Percentiles rank a stretch among this genome's conserved stretches.
Conservation (phyloP, 2,329 filamentous ascomycete species). For the Microcyclosporella mali region DNA sequence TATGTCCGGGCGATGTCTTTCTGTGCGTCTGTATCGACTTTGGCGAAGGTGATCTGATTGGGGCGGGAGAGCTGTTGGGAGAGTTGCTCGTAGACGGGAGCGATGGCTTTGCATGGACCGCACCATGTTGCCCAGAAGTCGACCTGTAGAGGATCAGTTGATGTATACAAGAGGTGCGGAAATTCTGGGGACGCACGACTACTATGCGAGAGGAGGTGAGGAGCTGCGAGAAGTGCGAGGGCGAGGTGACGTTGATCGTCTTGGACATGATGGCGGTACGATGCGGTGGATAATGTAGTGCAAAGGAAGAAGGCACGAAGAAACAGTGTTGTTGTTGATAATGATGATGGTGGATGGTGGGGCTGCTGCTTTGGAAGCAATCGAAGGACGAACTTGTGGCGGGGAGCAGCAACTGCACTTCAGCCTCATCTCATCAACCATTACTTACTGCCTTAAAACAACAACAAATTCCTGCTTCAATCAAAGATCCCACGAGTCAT, state of each 20-base stretch:
- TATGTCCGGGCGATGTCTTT: constrained; percentile 68
- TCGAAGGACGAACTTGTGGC: not conserved
- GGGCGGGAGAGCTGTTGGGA: constrained; percentile 64
- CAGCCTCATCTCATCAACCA: not conserved
- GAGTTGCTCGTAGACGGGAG: constrained; percentile 74
- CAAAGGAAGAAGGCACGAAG: not conserved
- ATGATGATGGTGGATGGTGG: constrained; percentile 1
- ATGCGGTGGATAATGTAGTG: constrained; percentile 4
- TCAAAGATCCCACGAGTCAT: no score
- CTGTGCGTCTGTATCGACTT: constrained; percentile 76
- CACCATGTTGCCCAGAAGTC: constrained; percentile 82
- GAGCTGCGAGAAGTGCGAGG: constrained; percentile 57
- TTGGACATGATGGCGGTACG: constrained; percentile 35
- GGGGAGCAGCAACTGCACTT: not conserved
- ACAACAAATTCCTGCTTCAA: not conserved
- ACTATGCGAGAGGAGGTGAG: constrained; percentile 71
- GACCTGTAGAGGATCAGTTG: constrained; percentile 10
- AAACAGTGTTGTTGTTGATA: not conserved
- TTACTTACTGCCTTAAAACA: not conserved
- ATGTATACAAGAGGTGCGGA: not conserved
- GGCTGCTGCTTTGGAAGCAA: not conserved
- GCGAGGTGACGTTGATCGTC: constrained; percentile 39
- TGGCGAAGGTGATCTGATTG: constrained; percentile 72
- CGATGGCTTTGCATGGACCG: constrained; percentile 74
- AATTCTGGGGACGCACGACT: constrained; percentile 40